These are phyloP conservation scores for Emergomyces africanus DNA, from an alignment of 2,329 filamentous ascomycete species.

Conservation along the genomic window DNA sequence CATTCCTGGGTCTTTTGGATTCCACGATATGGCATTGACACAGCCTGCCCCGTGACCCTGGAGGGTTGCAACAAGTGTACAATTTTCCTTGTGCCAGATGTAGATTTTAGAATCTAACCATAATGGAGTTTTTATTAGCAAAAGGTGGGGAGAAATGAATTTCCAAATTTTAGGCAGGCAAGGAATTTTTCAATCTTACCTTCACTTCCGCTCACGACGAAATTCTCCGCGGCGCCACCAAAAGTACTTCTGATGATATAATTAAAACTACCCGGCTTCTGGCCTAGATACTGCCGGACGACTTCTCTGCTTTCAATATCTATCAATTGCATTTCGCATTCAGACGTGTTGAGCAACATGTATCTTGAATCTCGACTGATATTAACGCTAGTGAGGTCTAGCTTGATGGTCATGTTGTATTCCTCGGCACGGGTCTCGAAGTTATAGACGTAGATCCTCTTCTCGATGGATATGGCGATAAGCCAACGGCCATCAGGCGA, in stretches of 20 bases:
- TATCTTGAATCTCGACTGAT: slow-evolving; percentile 71
- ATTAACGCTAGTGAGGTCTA: slow-evolving; percentile 62
- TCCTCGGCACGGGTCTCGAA: slow-evolving; percentile 60
- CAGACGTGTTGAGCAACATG: slow-evolving; percentile 69
- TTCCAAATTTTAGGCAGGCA: neutral
- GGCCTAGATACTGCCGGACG: slow-evolving; percentile 63
- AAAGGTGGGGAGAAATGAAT: neutral
- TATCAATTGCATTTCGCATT: slow-evolving; percentile 65
- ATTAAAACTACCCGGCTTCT: slow-evolving; percentile 58
- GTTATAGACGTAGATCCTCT: slow-evolving; percentile 70
- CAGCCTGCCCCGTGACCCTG: slow-evolving; percentile 56
- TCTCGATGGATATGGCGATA: slow-evolving; percentile 60
- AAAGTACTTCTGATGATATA: slow-evolving; percentile 74
- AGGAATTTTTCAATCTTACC: slow-evolving; percentile 38
- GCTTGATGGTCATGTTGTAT: slow-evolving; percentile 57
- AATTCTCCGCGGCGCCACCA: slow-evolving; percentile 83
- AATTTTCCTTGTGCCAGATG: slow-evolving; percentile 84
- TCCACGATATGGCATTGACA: slow-evolving; percentile 85
- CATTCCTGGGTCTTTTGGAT: slow-evolving; percentile 66
- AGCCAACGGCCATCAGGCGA: slow-evolving; percentile 69
- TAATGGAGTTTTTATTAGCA: slow-evolving; percentile 10
- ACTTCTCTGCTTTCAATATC: slow-evolving; percentile 60
- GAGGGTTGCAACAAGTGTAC: slow-evolving; percentile 60
- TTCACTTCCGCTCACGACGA: slow-evolving; percentile 85
- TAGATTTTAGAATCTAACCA: slow-evolving; percentile 53